Evolutionary conservation across 2,329 filamentous ascomycete genomes (phyloP).

Genomic region (Clonostachys rosea): DNA sequence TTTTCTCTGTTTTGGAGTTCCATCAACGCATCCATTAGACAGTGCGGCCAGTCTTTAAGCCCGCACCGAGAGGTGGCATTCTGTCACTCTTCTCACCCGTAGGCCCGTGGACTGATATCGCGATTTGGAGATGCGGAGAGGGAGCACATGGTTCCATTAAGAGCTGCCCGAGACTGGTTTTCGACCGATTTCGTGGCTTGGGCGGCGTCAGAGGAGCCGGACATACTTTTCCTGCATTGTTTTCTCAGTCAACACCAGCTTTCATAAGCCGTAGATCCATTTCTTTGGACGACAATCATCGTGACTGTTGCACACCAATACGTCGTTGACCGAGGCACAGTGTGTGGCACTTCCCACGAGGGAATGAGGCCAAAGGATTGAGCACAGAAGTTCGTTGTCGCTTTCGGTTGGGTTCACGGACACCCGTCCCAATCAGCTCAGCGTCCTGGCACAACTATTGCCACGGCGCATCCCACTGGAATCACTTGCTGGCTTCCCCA

Average conservation of each 20-base stretch:
- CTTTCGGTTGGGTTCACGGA: no score
- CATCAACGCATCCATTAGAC: slow-evolving; percentile 75
- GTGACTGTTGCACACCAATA: no score
- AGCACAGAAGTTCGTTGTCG: no score
- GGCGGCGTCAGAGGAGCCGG: slow-evolving; percentile 36
- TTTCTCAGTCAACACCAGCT: no score
- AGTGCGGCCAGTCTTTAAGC: slow-evolving; percentile 72
- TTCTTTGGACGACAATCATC: no score
- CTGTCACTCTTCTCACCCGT: slow-evolving; percentile 52
- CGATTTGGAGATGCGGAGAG: slow-evolving; percentile 57
- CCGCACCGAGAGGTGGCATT: slow-evolving; percentile 58
- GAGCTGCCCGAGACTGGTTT: slow-evolving; percentile 42
- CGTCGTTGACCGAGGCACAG: no score
- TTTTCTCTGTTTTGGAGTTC: slow-evolving; percentile 8
- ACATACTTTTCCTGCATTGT: slow-evolving; percentile 16
- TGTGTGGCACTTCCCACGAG: no score
- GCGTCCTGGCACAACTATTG: background rate
- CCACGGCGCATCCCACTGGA: no score
- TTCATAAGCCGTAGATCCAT: no score
- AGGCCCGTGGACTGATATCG: slow-evolving; percentile 57
- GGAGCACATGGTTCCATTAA: slow-evolving; percentile 46
- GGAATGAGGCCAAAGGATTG: no score
- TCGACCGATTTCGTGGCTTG: slow-evolving; percentile 16
- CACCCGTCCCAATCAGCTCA: no score
- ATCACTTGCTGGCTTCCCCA: background rate